A percentile compares a stretch with the other conserved stretches of the same genome.
Conservation (phyloP, 2,329 filamentous ascomycete species). For the Tolypocladium tropicale region DNA sequence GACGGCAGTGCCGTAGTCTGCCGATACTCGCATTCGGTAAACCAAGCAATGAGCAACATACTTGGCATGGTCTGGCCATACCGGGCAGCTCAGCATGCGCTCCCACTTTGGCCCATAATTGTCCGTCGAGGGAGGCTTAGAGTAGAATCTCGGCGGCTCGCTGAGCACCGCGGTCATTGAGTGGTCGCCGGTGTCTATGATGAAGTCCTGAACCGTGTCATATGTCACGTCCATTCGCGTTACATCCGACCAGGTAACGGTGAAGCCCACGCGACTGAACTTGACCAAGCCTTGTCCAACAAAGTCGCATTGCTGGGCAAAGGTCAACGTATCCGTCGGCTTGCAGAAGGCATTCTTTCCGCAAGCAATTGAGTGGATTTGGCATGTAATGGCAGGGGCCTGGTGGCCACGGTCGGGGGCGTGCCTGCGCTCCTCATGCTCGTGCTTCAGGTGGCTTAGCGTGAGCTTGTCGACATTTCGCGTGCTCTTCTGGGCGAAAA, state of each 20-base stretch:
- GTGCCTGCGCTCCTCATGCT: constrained; percentile 12
- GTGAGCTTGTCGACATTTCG: constrained; percentile 14
- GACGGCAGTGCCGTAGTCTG: constrained; percentile 4
- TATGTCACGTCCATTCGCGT: constrained; percentile 37
- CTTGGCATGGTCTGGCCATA: constrained; percentile 16
- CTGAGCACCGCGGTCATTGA: constrained; percentile 40
- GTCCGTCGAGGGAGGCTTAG: constrained; percentile 4
- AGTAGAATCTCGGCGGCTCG: constrained; percentile 40
- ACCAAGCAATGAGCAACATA: constrained; percentile 32
- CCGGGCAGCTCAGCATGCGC: constrained; percentile 18
- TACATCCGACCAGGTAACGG: constrained; percentile 21
- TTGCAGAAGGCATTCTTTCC: constrained; percentile 36
- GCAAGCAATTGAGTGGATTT: constrained; percentile 23
- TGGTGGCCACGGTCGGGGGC: constrained; percentile 6
- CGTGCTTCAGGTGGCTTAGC: constrained; percentile 17
- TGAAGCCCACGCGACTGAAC: constrained; percentile 32
- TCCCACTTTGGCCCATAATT: constrained; percentile 10
- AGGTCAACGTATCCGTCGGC: constrained; percentile 22
- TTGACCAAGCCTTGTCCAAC: constrained; percentile 20
- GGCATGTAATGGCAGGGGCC: constrained; percentile 8
- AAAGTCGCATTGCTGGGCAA: constrained; percentile 27
- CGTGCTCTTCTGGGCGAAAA: constrained; percentile 24
- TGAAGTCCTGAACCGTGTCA: constrained; percentile 34
- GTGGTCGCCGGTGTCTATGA: constrained; percentile 23
- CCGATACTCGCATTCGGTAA: constrained; percentile 19